A percentile compares a stretch with the other conserved stretches of the same genome.
Evolutionary conservation across 106 monocot species (phyloP).

Genomic region (Apostasia shenzhenica): DNA sequence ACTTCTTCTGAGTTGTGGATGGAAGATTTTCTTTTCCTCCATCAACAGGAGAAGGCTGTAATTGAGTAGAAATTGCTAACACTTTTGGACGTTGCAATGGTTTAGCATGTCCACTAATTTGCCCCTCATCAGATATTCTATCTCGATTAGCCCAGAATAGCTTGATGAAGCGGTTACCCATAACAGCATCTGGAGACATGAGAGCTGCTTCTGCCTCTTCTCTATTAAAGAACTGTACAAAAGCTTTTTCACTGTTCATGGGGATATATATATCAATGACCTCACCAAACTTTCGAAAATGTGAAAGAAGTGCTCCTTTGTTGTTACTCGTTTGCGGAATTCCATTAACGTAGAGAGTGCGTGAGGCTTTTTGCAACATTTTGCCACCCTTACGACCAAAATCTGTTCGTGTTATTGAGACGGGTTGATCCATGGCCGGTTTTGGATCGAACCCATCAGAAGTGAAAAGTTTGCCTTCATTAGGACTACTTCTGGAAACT

Average conservation of each 20-base stretch:
- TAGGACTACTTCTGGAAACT: conserved; percentile 6
- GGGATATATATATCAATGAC: conserved; percentile 89
- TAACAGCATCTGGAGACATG: conserved; percentile 90
- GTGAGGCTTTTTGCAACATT: conserved; percentile 56
- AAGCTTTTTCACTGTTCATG: conserved; percentile 74
- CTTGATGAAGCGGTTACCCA: conserved; percentile 98
- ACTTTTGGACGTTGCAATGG: neutral
- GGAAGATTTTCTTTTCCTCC: conserved; percentile 31
- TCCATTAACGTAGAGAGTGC: conserved; percentile 76
- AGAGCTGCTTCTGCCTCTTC: conserved; percentile 97
- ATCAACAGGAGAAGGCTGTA: conserved; percentile 14
- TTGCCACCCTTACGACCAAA: conserved; percentile 25
- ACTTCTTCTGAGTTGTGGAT: conserved; percentile 24
- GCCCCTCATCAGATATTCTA: conserved; percentile 52
- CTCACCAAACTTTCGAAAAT: conserved; percentile 83
- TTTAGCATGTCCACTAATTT: conserved; percentile 10
- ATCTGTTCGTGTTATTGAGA: conserved; percentile 19
- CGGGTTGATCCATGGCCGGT: conserved; percentile 9
- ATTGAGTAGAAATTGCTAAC: conserved; percentile 3
- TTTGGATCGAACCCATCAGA: conserved; percentile 19
- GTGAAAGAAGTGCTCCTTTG: conserved; percentile 59
- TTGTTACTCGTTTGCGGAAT: conserved; percentile 75
- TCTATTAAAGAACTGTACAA: conserved; percentile 87
- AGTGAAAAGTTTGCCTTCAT: conserved; percentile 5
- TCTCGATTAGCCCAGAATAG: conserved; percentile 97